Base-by-base conservation (phyloP, 2,329 filamentous ascomycete species). In the Scortechinia acanthostroma region DNA sequence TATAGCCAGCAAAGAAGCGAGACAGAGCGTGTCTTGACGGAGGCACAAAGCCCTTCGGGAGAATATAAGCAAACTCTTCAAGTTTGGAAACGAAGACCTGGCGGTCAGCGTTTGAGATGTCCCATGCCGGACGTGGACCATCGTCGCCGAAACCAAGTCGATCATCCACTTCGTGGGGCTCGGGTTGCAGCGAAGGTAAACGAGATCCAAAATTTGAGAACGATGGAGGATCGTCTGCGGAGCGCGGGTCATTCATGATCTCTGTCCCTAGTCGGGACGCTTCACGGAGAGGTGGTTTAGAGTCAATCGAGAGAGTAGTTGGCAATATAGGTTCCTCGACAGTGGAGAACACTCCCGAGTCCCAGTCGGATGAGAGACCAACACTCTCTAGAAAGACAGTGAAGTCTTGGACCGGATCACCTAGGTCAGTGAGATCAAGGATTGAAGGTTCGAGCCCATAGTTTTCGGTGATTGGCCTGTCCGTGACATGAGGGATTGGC, bases 1-100 rank as follows among this genome's bases (percentile, higher is more conserved):
- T 66, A 53, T 73, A 74, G 10, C 67, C 68, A n/a, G 70, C 69
- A 47, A 74, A 61, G 48, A 71, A 73, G 10, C 70, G 60, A 33
- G 66, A 70, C 22, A 75, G 51, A 0, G 65, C 63, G 54, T 73
- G 67, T 22, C 66, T 62, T 16, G 71, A 70, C 3, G 71, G 71
- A n/a, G 70, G 62, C 21, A 64, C 57, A 48, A 73, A 74, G 1
- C 60, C 60, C 45, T 64, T 64, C 6, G 69, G 69, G 37, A 73
- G 62, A 43, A 69, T 58, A 48, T 62, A 19, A 10, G 66, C 60
- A 47, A 70, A 71, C 23, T 66, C 65, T 23, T 69, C 66, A 5
- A 71, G 55, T 46, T 68, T 68, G 3, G 60, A 56, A 20, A 68
- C 54, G 44, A 71, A 69, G 4, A 63, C 48, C 49, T 69, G 66